Evolutionary conservation across 805 yeast genomes (phyloP).

Genomic region (Pichia gijzeniarum): DNA sequence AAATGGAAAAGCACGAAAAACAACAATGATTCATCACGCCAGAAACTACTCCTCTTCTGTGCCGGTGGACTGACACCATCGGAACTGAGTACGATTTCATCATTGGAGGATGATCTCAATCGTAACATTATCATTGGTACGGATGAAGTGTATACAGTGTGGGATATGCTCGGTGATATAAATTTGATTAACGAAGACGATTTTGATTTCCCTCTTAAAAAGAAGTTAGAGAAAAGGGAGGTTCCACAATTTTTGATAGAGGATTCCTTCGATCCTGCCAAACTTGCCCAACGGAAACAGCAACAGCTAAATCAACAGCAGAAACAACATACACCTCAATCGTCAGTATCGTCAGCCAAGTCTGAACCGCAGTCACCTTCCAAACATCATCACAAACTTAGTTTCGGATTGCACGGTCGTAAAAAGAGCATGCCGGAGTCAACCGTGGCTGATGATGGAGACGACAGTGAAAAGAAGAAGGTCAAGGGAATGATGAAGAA

Average conservation of each 20-base stretch:
- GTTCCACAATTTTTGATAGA: slow-evolving; percentile 22
- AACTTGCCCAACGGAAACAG: neutral
- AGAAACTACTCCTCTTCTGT: slow-evolving; percentile 69
- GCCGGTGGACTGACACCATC: slow-evolving; percentile 88
- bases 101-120: slow-evolving; percentile 52
- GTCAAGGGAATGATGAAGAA: slow-evolving; percentile 21
- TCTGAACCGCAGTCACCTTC: slow-evolving; percentile 1
- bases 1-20: slow-evolving; percentile 27
- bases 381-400: slow-evolving; percentile 9
- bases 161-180: slow-evolving; percentile 30
- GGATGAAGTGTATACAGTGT: slow-evolving; percentile 54
- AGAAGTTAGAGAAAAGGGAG: slow-evolving; percentile 13
- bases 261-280: slow-evolving; percentile 13
- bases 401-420: slow-evolving; percentile 6
- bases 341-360: neutral
- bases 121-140: slow-evolving; percentile 80
- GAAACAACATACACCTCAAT: neutral
- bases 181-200: slow-evolving; percentile 25
- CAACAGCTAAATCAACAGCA: slow-evolving; percentile 1
- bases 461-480: slow-evolving; percentile 9
- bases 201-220: slow-evolving; percentile 23
- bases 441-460: neutral
- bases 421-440: slow-evolving; percentile 1
- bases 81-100: slow-evolving; percentile 72
- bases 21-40: slow-evolving; percentile 34